Evolutionary conservation across 1,139 yeast species (phyloP), one percentile per base, ranked within the genome.

Genomic region (Suhomyces panamericanus): DNA sequence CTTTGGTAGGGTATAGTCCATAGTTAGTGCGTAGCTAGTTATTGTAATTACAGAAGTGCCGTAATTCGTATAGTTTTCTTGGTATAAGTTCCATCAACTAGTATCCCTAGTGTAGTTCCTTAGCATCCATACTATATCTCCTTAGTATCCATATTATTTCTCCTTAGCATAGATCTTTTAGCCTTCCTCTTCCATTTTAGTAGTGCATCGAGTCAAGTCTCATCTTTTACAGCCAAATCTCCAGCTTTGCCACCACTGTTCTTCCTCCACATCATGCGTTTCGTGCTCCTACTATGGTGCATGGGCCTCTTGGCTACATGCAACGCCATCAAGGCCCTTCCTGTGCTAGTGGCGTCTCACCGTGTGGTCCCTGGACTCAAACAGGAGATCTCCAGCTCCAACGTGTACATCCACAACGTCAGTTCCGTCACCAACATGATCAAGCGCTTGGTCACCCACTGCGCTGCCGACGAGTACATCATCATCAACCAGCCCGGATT

Each of bases 401-500:
- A 59, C 31, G 12, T 47, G 24, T 38, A 35, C 17, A 52, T 60
- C 14, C 66, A 60, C 43, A 55, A 58, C 36, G 52, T 49, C 20
- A 54, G 65, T 3, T 47, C 54, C 0, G 80, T 78, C 11, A 69
- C 75, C 30, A 70, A 70, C 38, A 58, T 82, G 48, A 57, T 82
- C 13, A 70, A 75, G 42, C 70, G 77, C 44, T 60, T 81, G 32
- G 64, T 83, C 12, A 79, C 81, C 3, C 72, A 75, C 35, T 89
- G 96, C 57, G 67, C 82, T 1, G 79, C 91, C 0, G 87, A 87
- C 59, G 86, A 84, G 0, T 86, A 85, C 54, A 56, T 89, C 2
- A 63, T 88, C 13, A 70, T 87, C 1, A 79, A 86, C 56, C 81
- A 80, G 38, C 96, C 96, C 0, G 95, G 95, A 0, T 62, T 88